Conservation (phyloP, 305 asterid genomes). For the Withania somnifera region DNA sequence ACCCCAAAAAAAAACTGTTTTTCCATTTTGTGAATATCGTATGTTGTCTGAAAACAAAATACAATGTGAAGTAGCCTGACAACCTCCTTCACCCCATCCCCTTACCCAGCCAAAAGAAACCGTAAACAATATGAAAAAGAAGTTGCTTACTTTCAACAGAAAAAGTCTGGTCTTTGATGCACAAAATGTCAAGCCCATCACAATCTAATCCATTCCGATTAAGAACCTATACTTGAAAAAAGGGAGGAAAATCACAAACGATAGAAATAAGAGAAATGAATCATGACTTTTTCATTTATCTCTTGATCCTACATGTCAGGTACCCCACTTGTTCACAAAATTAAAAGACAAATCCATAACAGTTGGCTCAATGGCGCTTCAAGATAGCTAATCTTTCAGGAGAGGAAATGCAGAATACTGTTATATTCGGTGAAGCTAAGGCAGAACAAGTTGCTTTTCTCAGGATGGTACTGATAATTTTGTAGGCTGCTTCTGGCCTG, state of each 20-base stretch:
- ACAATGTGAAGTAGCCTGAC: background rate
- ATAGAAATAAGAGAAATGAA: background rate
- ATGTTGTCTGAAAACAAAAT: background rate
- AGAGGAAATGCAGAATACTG: too few relatives aligned
- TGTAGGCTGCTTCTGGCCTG: too few relatives aligned
- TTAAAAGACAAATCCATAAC: too few relatives aligned
- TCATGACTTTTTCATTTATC: background rate
- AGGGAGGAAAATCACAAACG: background rate
- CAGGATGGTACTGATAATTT: too few relatives aligned
- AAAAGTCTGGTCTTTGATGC: conserved; percentile 49
- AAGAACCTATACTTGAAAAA: conserved; percentile 33
- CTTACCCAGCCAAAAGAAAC: background rate
- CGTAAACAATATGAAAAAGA: background rate
- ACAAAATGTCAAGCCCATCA: conserved; percentile 43
- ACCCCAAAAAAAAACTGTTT: background rate
- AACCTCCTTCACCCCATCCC: background rate
- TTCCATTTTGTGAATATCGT: background rate
- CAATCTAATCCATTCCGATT: conserved; percentile 49
- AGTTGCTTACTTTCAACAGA: conserved; percentile 48
- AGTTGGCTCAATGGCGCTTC: too few relatives aligned
- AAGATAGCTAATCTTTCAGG: too few relatives aligned
- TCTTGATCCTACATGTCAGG: background rate
- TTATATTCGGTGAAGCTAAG: too few relatives aligned
- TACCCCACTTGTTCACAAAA: background rate
- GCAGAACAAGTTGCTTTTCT: too few relatives aligned